Evolutionary conservation across 2,329 filamentous ascomycete species (phyloP).

Genomic region (Trichoderma sp.): DNA sequence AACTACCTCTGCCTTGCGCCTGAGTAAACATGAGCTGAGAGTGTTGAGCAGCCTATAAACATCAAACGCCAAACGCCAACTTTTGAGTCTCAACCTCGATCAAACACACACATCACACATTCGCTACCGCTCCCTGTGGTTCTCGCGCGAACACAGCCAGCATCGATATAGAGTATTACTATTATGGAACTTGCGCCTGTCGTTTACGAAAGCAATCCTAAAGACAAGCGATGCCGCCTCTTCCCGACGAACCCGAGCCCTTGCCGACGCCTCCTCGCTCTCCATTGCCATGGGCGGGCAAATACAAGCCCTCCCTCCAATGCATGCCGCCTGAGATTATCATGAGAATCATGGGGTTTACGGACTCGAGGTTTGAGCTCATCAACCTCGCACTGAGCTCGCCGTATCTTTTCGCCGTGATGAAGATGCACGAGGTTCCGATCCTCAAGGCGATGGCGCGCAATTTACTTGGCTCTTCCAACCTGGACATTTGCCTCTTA

Average conservation of each 20-base stretch:
- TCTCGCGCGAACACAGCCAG: not conserved
- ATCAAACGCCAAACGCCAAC: not conserved
- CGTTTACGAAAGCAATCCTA: conserved; percentile 1
- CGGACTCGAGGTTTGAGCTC: not conserved
- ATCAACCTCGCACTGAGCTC: not conserved
- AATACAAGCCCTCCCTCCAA: not conserved
- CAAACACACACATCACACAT: not conserved
- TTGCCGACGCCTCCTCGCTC: not conserved
- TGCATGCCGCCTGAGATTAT: conserved; percentile 2
- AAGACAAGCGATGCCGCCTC: not conserved
- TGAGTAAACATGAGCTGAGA: not conserved
- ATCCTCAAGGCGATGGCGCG: conserved; percentile 1
- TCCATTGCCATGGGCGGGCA: not conserved
- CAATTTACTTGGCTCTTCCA: not conserved
- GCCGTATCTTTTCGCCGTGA: not conserved
- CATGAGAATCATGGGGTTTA: not conserved
- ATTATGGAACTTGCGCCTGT: not conserved
- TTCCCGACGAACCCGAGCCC: not conserved
- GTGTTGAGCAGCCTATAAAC: not conserved
- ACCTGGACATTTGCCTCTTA: conserved; percentile 5
- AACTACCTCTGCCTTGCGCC: not conserved
- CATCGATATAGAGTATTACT: not conserved
- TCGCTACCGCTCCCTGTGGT: not conserved
- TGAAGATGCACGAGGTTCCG: not conserved
- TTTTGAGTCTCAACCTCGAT: not conserved